Evolutionary conservation across 495 filamentous ascomycete species (phyloP), one percentile per base, ranked within the genome.

Genomic region (Cercophora samala): DNA sequence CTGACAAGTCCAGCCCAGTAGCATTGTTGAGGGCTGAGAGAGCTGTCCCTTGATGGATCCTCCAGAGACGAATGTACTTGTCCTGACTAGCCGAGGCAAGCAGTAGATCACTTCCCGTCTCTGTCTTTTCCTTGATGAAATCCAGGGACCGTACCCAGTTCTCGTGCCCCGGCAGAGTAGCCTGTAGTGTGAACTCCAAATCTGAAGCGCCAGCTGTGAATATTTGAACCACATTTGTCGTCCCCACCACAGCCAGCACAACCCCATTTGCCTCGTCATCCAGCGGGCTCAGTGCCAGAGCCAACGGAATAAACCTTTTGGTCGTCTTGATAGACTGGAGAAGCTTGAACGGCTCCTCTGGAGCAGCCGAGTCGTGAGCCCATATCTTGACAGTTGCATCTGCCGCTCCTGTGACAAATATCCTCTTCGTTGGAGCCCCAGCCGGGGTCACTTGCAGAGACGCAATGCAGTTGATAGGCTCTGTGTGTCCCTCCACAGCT

Each of bases 71-170:
- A 74, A 98, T 90, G 71, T 97, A 99, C 77, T 94, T 97, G 72
- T 99, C 95, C 78, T 99, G 95, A 73, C 93, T 97, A 6, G 93
- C 93, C 24, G 94, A 97, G 1, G 96, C 93, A 15, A 99, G 82
- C 59, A 98, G 77, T 18, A 98, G 74, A 76, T 97, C 93, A 55
- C 83, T 84, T 3, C 75, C 76, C 1, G 67, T 58, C 13, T 77
- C 75, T 21, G 76, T 77, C 52, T 77, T 86, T 70, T 96, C 91
- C 68, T 74, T 74, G 17, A 87, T 85, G 68, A 99, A 95, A 37
- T 89, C 86, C 11, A 98, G 81, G 23, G 91, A 91, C 19, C 93
- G 86, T 23, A 99, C 87, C 95, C 95, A 99, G 60, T 92, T 93
- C 80, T 98, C 96, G 68, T 99, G 95, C 9, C 95, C 95, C 2